These are phyloP conservation scores for Miscanthus lutarioriparius DNA, from an alignment of 176 grass and related monocot species.

Conservation along the genomic window DNA sequence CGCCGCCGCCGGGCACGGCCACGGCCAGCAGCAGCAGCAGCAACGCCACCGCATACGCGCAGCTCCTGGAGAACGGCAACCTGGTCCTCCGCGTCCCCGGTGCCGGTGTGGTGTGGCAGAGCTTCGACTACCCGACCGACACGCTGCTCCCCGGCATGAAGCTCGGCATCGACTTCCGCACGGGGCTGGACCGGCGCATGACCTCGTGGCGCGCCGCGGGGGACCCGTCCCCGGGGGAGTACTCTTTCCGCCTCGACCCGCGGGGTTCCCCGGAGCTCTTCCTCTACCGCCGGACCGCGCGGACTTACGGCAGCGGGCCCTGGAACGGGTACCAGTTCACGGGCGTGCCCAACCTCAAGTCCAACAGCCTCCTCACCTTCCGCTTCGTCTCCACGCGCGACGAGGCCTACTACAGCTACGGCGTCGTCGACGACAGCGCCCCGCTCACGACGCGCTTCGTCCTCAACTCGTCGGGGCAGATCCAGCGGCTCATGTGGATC, in stretches of 20 bases:
- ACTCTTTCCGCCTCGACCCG: constrained; percentile 40
- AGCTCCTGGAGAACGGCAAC: constrained; percentile 58
- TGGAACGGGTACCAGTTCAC: constrained; percentile 58
- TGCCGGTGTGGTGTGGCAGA: constrained; percentile 36
- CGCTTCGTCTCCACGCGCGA: constrained; percentile 23
- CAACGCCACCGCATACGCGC: constrained; percentile 32
- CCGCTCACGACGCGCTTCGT: constrained; percentile 47
- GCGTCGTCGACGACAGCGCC: not conserved
- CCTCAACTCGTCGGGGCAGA: constrained; percentile 26
- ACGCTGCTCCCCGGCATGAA: constrained; percentile 54
- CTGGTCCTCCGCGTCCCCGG: constrained; percentile 42
- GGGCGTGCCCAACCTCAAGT: constrained; percentile 47
- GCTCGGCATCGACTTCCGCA: constrained; percentile 42
- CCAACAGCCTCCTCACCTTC: constrained; percentile 36
- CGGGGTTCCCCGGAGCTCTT: constrained; percentile 45
- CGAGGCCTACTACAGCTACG: constrained; percentile 50
- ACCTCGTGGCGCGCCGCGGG: constrained; percentile 38
- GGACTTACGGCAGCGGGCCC: constrained; percentile 42
- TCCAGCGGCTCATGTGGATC: constrained; percentile 52
- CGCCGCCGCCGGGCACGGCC: not conserved
- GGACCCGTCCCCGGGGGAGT: constrained; percentile 48
- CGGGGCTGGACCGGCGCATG: constrained; percentile 32
- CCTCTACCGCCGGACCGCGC: not conserved
- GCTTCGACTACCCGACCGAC: constrained; percentile 44
- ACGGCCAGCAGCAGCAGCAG: not conserved